Evolutionary conservation across 495 filamentous ascomycete genomes (phyloP).

Genomic region (Bathelium albidoporum): DNA sequence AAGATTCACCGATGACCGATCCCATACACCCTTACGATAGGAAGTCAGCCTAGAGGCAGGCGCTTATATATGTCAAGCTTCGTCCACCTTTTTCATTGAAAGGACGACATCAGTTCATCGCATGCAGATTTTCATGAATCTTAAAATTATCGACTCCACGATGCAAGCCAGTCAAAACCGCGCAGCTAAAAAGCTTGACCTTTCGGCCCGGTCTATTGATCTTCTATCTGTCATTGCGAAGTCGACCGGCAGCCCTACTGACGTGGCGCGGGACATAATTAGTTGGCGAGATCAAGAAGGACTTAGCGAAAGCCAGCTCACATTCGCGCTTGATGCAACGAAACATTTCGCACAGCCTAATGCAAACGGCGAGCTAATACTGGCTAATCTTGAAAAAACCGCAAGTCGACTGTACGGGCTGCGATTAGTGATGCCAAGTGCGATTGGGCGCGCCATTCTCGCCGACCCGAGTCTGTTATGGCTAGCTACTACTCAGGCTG

Average conservation of each 20-base stretch:
- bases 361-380: background rate
- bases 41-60: no score
- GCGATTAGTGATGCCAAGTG: background rate
- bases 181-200: background rate
- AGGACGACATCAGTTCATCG: no score
- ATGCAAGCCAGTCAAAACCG: background rate
- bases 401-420: background rate
- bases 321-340: background rate
- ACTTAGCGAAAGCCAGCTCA: background rate
- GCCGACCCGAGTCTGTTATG: background rate
- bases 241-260: background rate
- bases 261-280: background rate
- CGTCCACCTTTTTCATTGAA: no score
- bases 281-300: background rate
- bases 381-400: background rate
- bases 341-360: background rate
- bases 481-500: background rate
- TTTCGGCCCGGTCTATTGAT: background rate
- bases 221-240: background rate
- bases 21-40: no score
- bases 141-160: no score
- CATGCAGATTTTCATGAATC: no score
- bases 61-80: no score
- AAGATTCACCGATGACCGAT: no score
- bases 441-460: background rate